Conservation (phyloP, 106 monocot genomes). For the Dendrobium chrysotoxum region DNA sequence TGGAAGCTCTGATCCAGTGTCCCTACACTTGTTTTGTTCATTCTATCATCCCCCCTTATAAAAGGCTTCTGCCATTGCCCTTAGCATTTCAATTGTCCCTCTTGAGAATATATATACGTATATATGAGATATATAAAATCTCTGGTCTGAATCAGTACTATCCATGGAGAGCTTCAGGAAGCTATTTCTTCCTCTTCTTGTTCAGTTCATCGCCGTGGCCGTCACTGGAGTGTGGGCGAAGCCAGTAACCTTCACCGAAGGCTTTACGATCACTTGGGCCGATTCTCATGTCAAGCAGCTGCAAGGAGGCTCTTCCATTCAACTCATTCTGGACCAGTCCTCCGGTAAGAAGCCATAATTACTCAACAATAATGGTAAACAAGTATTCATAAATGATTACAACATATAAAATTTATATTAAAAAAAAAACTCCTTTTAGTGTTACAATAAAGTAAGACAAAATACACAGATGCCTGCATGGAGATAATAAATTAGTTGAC, state of each 20-base stretch:
- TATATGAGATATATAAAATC: too few species aligned
- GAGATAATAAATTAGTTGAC: not conserved
- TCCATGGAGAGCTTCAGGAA: not conserved
- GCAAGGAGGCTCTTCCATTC: conserved; percentile 28
- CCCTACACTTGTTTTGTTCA: too few species aligned
- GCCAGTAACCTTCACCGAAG: not conserved
- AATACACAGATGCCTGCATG: not conserved
- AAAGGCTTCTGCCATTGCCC: too few species aligned
- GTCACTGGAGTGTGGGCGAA: not conserved
- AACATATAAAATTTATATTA: not conserved
- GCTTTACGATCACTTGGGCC: conserved; percentile 23
- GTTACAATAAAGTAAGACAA: too few species aligned
- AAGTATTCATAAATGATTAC: not conserved
- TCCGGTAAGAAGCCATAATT: conserved; percentile 15
- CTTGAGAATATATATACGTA: too few species aligned
- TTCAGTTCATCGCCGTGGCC: not conserved
- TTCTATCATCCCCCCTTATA: too few species aligned
- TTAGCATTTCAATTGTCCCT: too few species aligned
- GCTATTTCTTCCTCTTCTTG: not conserved
- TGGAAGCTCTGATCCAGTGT: not conserved
- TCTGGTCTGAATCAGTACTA: too few species aligned
- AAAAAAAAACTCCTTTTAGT: too few species aligned
- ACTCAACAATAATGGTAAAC: not conserved
- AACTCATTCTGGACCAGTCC: conserved; percentile 36
- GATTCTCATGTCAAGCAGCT: conserved; percentile 29